phyloP scores from a whole-genome alignment of 306 rosid genomes.

The Cucurbita maxima region DNA sequence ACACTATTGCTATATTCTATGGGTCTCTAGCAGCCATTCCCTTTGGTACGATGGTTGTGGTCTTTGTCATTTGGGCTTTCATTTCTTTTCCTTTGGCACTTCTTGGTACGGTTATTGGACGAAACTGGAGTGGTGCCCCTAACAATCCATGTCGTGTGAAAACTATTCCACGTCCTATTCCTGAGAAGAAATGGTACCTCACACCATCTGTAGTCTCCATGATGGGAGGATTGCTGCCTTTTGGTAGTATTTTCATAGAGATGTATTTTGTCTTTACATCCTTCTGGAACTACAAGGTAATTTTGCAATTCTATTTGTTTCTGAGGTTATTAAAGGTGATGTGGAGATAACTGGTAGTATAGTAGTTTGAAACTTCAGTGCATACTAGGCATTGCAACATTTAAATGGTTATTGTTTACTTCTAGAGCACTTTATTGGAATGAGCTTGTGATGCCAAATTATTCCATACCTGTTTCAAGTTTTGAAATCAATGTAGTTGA shows the following conservation, averaged over 20 bases:
- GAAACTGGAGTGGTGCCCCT: constrained; percentile 99
- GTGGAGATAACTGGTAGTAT: not conserved
- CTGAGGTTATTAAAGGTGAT: not conserved
- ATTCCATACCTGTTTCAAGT: not conserved
- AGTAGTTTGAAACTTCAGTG: not conserved
- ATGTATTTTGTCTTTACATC: constrained; percentile 99
- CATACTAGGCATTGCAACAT: not conserved
- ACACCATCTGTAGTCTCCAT: constrained; percentile 90
- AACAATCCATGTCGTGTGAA: constrained; percentile 98
- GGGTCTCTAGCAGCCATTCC: constrained; percentile 99
- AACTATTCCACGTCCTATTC: constrained; percentile 99
- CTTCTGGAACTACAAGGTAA: constrained; percentile 92
- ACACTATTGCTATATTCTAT: constrained; percentile 89
- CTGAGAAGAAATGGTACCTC: constrained; percentile 99
- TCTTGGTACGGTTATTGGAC: constrained; percentile 98
- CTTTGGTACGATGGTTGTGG: constrained; percentile 95
- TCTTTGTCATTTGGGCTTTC: constrained; percentile 97
- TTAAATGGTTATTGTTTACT: not conserved
- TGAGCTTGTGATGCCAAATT: not conserved
- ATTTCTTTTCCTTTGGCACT: constrained; percentile 97
- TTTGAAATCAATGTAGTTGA: not conserved
- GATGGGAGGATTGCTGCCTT: constrained; percentile 99
- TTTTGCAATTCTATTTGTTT: not conserved
- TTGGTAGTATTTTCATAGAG: constrained; percentile 99
- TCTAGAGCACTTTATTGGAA: not conserved